A percentile compares a stretch with the other conserved stretches of the same genome.
phyloP scores from a whole-genome alignment of 1,284 basidiomycete species.

The Leccinum ponderosum region DNA sequence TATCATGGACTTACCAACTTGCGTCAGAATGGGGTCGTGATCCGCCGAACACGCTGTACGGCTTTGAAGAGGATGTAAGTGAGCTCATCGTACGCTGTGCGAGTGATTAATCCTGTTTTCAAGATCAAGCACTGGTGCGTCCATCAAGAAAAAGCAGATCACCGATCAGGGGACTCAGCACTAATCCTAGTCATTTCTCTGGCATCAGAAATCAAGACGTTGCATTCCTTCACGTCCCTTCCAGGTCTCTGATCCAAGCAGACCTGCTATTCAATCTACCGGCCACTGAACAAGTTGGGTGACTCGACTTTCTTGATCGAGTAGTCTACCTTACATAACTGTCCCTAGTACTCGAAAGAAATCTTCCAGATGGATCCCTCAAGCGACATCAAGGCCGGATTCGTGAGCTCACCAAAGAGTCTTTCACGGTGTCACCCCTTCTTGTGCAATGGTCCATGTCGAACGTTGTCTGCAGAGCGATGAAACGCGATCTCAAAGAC shows the following conservation, averaged over 20 bases:
- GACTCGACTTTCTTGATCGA: background rate
- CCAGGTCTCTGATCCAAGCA: constrained; percentile 81
- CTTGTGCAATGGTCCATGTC: background rate
- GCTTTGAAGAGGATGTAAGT: constrained; percentile 80
- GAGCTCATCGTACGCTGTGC: background rate
- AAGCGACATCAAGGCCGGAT: constrained; percentile 56
- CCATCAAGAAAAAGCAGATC: background rate
- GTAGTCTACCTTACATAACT: constrained; percentile 7
- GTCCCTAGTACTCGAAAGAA: constrained; percentile 46
- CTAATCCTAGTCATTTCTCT: constrained; percentile 65
- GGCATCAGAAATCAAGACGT: constrained; percentile 87
- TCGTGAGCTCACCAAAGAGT: constrained; percentile 61
- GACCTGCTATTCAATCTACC: constrained; percentile 93
- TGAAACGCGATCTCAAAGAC: constrained; percentile 55
- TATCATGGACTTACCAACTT: background rate
- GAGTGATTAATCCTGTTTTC: constrained; percentile 1
- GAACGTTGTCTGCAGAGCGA: constrained; percentile 49
- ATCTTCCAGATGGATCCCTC: constrained; percentile 46
- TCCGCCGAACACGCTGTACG: constrained; percentile 64
- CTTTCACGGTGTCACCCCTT: constrained; percentile 33
- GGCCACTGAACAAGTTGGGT: constrained; percentile 74
- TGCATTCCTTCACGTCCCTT: constrained; percentile 81
- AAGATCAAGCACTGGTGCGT: constrained; percentile 65
- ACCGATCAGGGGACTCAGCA: constrained; percentile 3
- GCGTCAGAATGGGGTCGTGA: constrained; percentile 64